Evolutionary conservation across 2,329 filamentous ascomycete genomes (phyloP).

Genomic region (Cadophora gregata): DNA sequence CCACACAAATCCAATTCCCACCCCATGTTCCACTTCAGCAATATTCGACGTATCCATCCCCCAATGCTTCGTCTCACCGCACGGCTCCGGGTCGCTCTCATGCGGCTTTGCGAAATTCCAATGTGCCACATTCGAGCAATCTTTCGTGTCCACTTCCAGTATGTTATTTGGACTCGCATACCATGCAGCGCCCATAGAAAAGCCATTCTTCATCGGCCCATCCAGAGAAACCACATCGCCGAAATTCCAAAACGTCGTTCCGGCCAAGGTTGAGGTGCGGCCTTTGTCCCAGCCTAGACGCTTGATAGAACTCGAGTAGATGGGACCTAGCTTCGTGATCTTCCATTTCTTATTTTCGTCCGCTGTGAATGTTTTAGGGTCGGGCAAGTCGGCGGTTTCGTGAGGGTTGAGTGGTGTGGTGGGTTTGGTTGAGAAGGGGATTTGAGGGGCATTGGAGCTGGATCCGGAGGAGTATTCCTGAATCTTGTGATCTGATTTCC

Average conservation of each 20-base stretch:
- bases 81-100: conserved; percentile 16
- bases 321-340: conserved; percentile 13
- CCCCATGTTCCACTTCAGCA: conserved; percentile 8
- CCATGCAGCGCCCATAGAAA: conserved; percentile 15
- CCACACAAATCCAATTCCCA: conserved; percentile 15
- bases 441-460: background rate
- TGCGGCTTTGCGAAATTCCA: conserved; percentile 19
- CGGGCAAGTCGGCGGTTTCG: background rate
- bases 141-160: conserved; percentile 14
- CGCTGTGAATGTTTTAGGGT: conserved; percentile 8
- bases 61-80: conserved; percentile 11
- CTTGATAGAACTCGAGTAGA: conserved; percentile 15
- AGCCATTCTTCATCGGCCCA: conserved; percentile 16
- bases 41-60: conserved; percentile 20
- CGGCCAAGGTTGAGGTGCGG: conserved; percentile 15
- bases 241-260: conserved; percentile 20
- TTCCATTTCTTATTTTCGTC: conserved; percentile 19
- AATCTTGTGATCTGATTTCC: background rate
- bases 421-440: conserved; percentile 13
- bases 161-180: conserved; percentile 14
- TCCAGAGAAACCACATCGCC: conserved; percentile 17
- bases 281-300: conserved; percentile 18
- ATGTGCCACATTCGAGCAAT: conserved; percentile 7
- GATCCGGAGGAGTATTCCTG: background rate
- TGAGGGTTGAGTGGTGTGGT: conserved; percentile 2